phyloP scores from a whole-genome alignment of 768 basidiomycete genomes.

The Amanita subjunquillea region DNA sequence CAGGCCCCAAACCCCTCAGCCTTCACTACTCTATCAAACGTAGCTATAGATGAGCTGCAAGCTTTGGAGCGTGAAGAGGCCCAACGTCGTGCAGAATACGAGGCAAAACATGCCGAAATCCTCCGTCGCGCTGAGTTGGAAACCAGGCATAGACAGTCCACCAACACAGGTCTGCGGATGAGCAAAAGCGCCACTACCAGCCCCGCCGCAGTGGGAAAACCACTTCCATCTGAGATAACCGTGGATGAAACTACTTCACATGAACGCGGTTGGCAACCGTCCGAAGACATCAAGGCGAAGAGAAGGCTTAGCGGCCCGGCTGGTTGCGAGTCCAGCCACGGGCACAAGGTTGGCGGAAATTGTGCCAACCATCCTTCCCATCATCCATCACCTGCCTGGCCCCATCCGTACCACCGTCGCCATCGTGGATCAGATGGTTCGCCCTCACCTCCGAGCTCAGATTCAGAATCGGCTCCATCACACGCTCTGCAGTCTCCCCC shows the following conservation, averaged over 20 bases:
- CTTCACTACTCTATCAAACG: constrained; percentile 58
- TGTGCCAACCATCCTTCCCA: constrained; percentile 18
- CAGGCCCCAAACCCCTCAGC: constrained; percentile 27
- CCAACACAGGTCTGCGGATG: constrained; percentile 17
- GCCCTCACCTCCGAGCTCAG: constrained; percentile 62
- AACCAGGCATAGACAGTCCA: constrained; percentile 32
- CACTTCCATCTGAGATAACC: constrained; percentile 12
- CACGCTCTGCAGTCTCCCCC: constrained; percentile 23
- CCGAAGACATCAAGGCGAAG: constrained; percentile 17
- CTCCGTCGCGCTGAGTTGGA: constrained; percentile 66
- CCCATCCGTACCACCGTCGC: constrained; percentile 34
- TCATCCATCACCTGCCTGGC: constrained; percentile 14
- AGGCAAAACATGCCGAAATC: constrained; percentile 63
- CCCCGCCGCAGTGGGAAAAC: constrained; percentile 30
- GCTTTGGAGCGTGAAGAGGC: constrained; percentile 85
- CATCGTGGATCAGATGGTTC: constrained; percentile 41
- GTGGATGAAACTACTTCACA: constrained; percentile 29
- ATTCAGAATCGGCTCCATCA: constrained; percentile 40
- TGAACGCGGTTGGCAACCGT: constrained; percentile 22
- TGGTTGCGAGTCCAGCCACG: constrained; percentile 15
- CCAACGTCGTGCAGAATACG: constrained; percentile 76
- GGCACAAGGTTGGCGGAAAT: constrained; percentile 2
- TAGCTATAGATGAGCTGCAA: constrained; percentile 85
- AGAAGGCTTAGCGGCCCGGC: constrained; percentile 45
- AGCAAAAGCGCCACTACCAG: constrained; percentile 65